These are phyloP conservation scores for Excoecaria agallocha DNA, from an alignment of 345 rosid species.

Conservation along the genomic window DNA sequence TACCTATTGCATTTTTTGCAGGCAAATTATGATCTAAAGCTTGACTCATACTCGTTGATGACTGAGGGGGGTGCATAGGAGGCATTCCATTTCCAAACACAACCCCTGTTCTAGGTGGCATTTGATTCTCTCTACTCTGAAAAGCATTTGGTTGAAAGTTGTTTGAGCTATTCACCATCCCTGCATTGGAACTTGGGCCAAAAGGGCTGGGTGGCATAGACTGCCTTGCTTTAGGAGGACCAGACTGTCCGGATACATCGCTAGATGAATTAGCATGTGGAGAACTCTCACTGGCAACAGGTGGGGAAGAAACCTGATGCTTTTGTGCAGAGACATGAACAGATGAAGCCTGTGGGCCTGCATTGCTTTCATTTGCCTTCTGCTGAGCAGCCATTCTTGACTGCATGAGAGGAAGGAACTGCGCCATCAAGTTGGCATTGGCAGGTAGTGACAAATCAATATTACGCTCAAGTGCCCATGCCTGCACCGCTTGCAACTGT, in stretches of 20 bases:
- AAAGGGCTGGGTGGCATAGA: constrained; percentile 45
- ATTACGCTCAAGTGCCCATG: constrained; percentile 83
- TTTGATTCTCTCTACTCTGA: constrained; percentile 68
- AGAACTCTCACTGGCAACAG: constrained; percentile 64
- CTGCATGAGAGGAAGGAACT: constrained; percentile 75
- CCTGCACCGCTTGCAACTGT: constrained; percentile 78
- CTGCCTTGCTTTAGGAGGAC: constrained; percentile 63
- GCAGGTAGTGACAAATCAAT: constrained; percentile 90
- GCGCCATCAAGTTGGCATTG: constrained; percentile 80
- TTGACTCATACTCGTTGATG: constrained; percentile 50
- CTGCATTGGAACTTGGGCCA: constrained; percentile 53
- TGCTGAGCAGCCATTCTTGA: constrained; percentile 79
- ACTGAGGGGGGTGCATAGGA: constrained; percentile 65
- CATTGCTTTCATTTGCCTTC: constrained; percentile 61
- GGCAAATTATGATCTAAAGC: constrained; percentile 54
- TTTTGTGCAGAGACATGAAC: constrained; percentile 53
- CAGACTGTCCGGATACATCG: constrained; percentile 80
- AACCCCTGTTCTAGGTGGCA: constrained; percentile 50
- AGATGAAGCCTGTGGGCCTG: constrained; percentile 48
- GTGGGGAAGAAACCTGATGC: constrained; percentile 68
- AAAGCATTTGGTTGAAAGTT: constrained; percentile 55
- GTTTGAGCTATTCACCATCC: constrained; percentile 40
- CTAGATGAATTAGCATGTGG: constrained; percentile 71
- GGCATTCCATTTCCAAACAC: constrained; percentile 63
- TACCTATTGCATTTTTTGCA: constrained; percentile 43